These are phyloP conservation scores for Cladosporium sphaerospermum DNA, from an alignment of 2,329 filamentous ascomycete genomes.

Conservation along the genomic window DNA sequence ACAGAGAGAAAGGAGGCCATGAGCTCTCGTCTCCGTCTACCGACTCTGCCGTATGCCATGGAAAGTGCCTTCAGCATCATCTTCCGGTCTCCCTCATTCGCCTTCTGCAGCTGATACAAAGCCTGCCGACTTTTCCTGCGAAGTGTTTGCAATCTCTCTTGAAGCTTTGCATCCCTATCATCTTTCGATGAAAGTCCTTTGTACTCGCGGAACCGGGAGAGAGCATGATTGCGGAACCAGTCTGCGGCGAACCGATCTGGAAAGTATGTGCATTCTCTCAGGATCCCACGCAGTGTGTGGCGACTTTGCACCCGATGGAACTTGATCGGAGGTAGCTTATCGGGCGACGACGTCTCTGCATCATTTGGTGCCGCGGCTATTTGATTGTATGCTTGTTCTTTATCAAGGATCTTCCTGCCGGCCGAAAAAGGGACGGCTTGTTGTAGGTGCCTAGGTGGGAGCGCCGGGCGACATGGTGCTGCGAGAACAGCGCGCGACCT, in stretches of 20 bases:
- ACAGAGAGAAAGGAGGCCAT: conserved; percentile 23
- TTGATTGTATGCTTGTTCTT: no score
- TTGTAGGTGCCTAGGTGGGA: no score
- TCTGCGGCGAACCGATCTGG: conserved; percentile 50
- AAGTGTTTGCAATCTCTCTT: conserved; percentile 13
- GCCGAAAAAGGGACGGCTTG: no score
- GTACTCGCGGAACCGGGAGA: conserved; percentile 40
- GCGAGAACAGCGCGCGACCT: no score
- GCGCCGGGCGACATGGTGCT: no score
- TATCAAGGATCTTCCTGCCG: no score
- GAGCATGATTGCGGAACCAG: conserved; percentile 45
- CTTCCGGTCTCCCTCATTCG: conserved; percentile 50
- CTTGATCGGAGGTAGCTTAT: not conserved
- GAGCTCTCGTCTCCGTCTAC: conserved; percentile 46
- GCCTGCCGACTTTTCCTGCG: conserved; percentile 35
- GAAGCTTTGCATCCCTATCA: conserved; percentile 14
- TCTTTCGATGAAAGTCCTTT: conserved; percentile 15
- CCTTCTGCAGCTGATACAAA: conserved; percentile 42
- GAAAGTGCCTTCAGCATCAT: conserved; percentile 48
- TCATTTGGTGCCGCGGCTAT: no score
- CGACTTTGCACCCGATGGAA: conserved; percentile 18
- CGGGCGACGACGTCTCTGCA: no score
- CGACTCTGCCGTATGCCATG: conserved; percentile 52
- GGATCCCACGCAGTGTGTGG: conserved; percentile 49
- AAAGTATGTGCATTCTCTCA: conserved; percentile 56